Evolutionary conservation across 306 rosid species (phyloP), one percentile per base, ranked within the genome.

Genomic region (Trifolium repens): DNA sequence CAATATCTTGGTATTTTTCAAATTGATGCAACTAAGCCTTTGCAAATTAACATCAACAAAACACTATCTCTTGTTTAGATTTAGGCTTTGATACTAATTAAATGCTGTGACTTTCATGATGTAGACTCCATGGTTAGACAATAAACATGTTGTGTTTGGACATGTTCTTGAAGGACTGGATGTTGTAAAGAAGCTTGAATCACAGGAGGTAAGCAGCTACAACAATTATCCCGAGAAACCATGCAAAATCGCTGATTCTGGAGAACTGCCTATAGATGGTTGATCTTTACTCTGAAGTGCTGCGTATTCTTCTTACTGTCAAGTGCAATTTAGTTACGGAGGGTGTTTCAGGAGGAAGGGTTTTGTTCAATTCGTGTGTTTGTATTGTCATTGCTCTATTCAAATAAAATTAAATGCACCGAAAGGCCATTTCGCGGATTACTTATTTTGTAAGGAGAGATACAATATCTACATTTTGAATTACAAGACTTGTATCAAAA

Each of bases 41-140:
- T 7, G 26, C 66, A 47, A 13, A 47, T 74, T 63, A 34, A 32
- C 24, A 10, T 32, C 1, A 37, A 9, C 14, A 34, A 19, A 60
- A 39, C 22, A 34, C 16, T 47, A 46, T 77, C 34, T 69, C 71
- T 83, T 72, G 82, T 53, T 78, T 53, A 49, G 40, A 68, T 84
- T 60, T 77, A 47, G 35, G 77, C 47, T 78, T 61, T 66, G 57
- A 39, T 47, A 64, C 65, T 43, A 53, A 72, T 60, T 71, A 17
- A 35, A 77, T 78, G 60, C 69, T 60, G 50, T 73, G 16, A n/a
- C 39, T 73, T 73, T 82, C 73, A 17, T 84, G 82, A 44, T 84
- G 80, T 60, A 89, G 96, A 93, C 92, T 76, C 90, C 93, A 15
- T 93, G 98, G 98, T 82, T 93, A 87, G 96, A 91, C 89, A 84